phyloP scores from a whole-genome alignment of 2,329 filamentous ascomycete species.

The Talaromyces atroroseus region DNA sequence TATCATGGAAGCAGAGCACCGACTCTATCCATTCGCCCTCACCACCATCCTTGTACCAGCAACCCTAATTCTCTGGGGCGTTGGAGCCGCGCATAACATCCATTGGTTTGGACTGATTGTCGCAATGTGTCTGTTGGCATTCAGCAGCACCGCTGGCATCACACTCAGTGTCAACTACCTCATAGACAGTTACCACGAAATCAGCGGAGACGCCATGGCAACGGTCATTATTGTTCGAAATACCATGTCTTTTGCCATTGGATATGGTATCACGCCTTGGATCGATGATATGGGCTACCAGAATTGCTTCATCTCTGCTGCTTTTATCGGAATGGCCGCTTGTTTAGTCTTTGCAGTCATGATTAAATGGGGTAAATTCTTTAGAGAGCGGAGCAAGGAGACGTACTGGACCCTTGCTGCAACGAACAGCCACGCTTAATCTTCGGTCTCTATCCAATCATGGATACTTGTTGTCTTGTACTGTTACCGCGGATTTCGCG shows the following conservation, averaged over 20 bases:
- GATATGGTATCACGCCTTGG: conserved; percentile 46
- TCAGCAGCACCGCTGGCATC: conserved; percentile 33
- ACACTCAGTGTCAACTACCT: conserved; percentile 37
- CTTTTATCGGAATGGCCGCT: conserved; percentile 33
- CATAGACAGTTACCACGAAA: conserved; percentile 37
- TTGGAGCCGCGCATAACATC: conserved; percentile 36
- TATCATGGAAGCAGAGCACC: conserved; percentile 38
- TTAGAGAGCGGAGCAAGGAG: conserved; percentile 16
- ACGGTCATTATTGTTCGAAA: conserved; percentile 45
- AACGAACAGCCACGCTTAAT: not conserved
- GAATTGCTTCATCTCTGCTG: conserved; percentile 41
- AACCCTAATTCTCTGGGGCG: conserved; percentile 35
- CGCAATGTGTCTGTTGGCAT: conserved; percentile 39
- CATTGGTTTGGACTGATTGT: conserved; percentile 33
- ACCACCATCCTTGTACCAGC: conserved; percentile 32
- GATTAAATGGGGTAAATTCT: conserved; percentile 35
- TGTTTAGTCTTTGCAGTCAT: conserved; percentile 36
- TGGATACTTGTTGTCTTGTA: no score
- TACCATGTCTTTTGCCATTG: conserved; percentile 45
- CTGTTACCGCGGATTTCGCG: no score
- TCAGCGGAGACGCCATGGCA: conserved; percentile 37
- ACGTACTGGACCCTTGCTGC: not conserved
- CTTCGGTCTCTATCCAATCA: no score
- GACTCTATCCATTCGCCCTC: conserved; percentile 35
- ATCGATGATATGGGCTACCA: conserved; percentile 39